Evolutionary conservation across 441 rosid genomes (phyloP).

Genomic region (Adansonia gregorii): DNA sequence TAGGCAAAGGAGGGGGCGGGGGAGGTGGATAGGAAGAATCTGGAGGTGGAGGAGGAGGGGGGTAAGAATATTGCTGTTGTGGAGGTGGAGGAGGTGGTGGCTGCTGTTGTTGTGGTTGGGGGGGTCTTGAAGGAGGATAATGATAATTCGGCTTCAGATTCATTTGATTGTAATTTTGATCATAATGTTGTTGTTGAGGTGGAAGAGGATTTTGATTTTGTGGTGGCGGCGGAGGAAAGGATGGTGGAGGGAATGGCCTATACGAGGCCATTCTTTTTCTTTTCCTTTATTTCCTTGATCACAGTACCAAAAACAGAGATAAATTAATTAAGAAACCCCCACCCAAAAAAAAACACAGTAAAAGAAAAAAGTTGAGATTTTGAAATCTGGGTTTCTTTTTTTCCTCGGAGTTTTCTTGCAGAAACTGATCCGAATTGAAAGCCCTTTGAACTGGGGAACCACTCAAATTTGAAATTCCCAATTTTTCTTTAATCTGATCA

Average conservation of each 20-base stretch:
- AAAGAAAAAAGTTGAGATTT: neutral
- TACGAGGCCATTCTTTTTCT: constrained; percentile 59
- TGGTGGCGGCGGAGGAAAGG: constrained; percentile 49
- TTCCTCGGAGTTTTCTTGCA: neutral
- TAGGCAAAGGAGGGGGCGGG: constrained; percentile 41
- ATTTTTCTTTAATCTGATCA: neutral
- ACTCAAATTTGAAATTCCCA: neutral
- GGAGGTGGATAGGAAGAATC: constrained; percentile 55
- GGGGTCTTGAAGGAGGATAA: constrained; percentile 42
- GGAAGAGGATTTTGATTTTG: constrained; percentile 42
- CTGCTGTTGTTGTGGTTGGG: constrained; percentile 37
- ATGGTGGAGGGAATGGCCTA: constrained; percentile 58
- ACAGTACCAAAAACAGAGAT: constrained; percentile 9
- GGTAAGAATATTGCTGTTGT: constrained; percentile 65
- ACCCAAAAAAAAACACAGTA: neutral
- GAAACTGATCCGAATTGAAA: neutral
- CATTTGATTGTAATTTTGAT: constrained; percentile 43
- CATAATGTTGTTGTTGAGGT: constrained; percentile 36
- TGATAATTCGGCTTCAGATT: constrained; percentile 46
- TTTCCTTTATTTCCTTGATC: neutral
- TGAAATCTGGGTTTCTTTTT: constrained; percentile 4
- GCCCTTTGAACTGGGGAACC: neutral
- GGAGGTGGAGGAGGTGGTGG: constrained; percentile 65
- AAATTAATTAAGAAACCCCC: neutral
- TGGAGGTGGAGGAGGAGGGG: constrained; percentile 50